These are phyloP conservation scores for Epichloe bromicola DNA, from an alignment of 2,329 filamentous ascomycete genomes.

Conservation along the genomic window DNA sequence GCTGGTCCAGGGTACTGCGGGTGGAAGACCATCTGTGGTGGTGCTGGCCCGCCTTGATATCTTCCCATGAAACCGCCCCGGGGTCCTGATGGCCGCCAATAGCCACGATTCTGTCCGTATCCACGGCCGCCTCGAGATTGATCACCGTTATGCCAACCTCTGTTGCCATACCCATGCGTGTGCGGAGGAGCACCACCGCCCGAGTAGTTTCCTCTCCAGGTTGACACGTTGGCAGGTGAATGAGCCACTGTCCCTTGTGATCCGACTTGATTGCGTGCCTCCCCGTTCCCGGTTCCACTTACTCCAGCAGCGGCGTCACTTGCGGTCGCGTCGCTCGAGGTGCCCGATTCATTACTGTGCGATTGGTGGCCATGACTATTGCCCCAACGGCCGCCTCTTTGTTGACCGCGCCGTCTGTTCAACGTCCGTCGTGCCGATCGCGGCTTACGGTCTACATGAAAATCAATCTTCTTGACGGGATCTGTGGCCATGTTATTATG, in stretches of 20 bases:
- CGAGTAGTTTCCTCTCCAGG: constrained; percentile 3
- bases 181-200: not conserved
- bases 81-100: constrained; percentile 2
- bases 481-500: constrained; percentile 52
- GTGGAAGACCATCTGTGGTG: not conserved
- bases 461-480: constrained; percentile 53
- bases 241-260: not conserved
- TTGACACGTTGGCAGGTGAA: not conserved
- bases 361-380: not conserved
- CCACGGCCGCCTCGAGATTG: constrained; percentile 11
- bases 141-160: constrained; percentile 5
- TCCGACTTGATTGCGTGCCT: not conserved
- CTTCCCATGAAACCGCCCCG: not conserved
- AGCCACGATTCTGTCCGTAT: not conserved
- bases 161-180: not conserved
- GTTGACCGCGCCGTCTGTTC: constrained; percentile 13
- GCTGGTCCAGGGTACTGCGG: not conserved
- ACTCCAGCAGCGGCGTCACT: not conserved
- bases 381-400: constrained; percentile 11
- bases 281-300: not conserved
- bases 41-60: not conserved
- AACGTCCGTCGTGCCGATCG: constrained; percentile 12
- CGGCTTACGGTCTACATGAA: constrained; percentile 41
- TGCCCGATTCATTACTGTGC: not conserved
- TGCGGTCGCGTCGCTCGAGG: not conserved